Evolutionary conservation across 768 basidiomycete genomes (phyloP).

Genomic region (Lentinus brumalis): DNA sequence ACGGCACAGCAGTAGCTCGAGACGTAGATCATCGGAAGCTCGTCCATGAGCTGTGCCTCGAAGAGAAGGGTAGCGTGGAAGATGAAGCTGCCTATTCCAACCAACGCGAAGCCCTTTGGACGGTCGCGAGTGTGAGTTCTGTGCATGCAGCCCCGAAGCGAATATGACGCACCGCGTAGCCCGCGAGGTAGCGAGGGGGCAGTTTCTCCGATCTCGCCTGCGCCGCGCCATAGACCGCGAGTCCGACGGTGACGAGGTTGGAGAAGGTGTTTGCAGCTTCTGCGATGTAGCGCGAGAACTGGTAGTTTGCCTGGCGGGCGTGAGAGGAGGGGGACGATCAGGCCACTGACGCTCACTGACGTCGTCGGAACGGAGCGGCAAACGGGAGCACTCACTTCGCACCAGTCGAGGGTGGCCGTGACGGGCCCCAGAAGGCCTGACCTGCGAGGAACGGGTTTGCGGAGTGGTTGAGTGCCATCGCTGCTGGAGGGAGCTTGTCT

Average conservation of each 20-base stretch:
- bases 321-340: neutral
- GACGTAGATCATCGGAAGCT: constrained; percentile 81
- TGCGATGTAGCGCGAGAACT: constrained; percentile 75
- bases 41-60: constrained; percentile 79
- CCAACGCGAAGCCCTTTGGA: constrained; percentile 60
- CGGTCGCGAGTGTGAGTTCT: neutral
- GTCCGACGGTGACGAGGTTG: constrained; percentile 46
- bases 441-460: constrained; percentile 11
- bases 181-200: constrained; percentile 39
- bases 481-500: neutral
- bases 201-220: constrained; percentile 31
- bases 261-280: constrained; percentile 76
- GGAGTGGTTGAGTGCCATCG: constrained; percentile 15
- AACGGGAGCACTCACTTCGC: constrained; percentile 49
- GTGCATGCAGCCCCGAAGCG: neutral
- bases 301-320: constrained; percentile 63
- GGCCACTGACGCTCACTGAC: neutral
- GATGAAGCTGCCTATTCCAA: constrained; percentile 76
- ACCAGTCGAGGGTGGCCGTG: constrained; percentile 75
- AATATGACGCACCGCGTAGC: constrained; percentile 31
- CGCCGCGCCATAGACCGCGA: constrained; percentile 50
- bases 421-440: constrained; percentile 56
- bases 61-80: constrained; percentile 80
- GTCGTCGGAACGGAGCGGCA: neutral
- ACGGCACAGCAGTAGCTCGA: constrained; percentile 62